These are phyloP conservation scores for Amylostereum areolatum DNA, from an alignment of 1,284 basidiomycete genomes.

Conservation along the genomic window DNA sequence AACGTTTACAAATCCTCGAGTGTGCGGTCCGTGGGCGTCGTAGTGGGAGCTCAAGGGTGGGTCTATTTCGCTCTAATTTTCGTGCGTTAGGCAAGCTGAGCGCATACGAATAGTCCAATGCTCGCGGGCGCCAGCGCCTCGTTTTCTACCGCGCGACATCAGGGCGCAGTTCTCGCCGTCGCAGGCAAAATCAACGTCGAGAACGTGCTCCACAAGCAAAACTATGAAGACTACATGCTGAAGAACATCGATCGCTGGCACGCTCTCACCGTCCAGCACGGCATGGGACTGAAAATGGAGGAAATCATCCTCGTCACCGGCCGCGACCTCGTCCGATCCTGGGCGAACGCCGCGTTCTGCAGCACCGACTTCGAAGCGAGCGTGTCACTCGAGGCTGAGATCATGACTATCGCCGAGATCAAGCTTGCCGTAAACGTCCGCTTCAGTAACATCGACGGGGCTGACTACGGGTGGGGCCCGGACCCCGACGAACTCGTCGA, in stretches of 20 bases:
- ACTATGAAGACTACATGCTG: constrained; percentile 2
- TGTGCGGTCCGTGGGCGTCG: neutral
- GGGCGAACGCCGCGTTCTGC: constrained; percentile 2
- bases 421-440: neutral
- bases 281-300: constrained; percentile 2
- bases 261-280: neutral
- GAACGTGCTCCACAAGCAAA: neutral
- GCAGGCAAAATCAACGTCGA: neutral
- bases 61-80: too few species aligned
- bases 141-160: neutral
- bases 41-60: too few species aligned
- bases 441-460: neutral
- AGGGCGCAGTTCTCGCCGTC: constrained; percentile 3
- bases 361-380: neutral
- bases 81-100: too few species aligned
- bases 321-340: constrained; percentile 2
- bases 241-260: constrained; percentile 5
- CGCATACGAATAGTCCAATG: too few species aligned
- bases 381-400: neutral
- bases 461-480: neutral
- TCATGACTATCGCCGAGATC: neutral
- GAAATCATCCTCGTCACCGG: constrained; percentile 9
- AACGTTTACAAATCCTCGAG: neutral
- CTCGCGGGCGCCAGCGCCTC: neutral
- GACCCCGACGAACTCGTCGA: too few species aligned